A percentile compares a stretch with the other conserved stretches of the same genome.
Evolutionary conservation across 2,329 filamentous ascomycete genomes (phyloP).

Genomic region (Ramularia collo-cygni): DNA sequence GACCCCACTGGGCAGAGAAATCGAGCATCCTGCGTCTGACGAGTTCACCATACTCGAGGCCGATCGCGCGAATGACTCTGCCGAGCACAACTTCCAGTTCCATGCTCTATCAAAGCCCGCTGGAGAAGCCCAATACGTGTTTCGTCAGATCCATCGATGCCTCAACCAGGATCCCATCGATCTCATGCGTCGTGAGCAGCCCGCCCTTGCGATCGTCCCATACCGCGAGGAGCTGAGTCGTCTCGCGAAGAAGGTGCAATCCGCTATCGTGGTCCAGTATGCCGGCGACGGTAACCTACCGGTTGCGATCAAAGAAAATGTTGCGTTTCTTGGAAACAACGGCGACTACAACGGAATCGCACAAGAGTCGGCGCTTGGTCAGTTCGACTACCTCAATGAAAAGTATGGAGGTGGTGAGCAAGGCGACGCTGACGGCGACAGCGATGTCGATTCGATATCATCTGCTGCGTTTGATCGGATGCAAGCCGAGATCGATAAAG

Average conservation of each 20-base stretch:
- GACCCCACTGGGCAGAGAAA: slow-evolving; percentile 21
- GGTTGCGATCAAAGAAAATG: slow-evolving; percentile 25
- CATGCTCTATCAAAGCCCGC: slow-evolving; percentile 5
- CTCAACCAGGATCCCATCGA: slow-evolving; percentile 12
- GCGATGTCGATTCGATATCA: slow-evolving; percentile 27
- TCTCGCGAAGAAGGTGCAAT: slow-evolving; percentile 16
- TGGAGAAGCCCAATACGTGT: slow-evolving; percentile 24
- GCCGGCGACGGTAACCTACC: slow-evolving; percentile 4
- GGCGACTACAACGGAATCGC: slow-evolving; percentile 9
- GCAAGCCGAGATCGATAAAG: slow-evolving; percentile 24
- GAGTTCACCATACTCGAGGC: slow-evolving; percentile 10
- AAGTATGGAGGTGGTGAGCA: slow-evolving; percentile 11
- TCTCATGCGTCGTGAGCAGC: slow-evolving; percentile 16
- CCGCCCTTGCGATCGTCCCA: slow-evolving; percentile 26
- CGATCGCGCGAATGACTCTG: slow-evolving; percentile 10
- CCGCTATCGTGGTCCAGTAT: slow-evolving; percentile 27
- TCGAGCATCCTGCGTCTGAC: slow-evolving; percentile 9
- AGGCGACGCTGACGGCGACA: slow-evolving; percentile 4
- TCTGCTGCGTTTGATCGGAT: slow-evolving; percentile 2
- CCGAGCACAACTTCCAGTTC: slow-evolving; percentile 22
- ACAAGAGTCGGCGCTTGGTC: neutral
- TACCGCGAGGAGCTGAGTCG: slow-evolving; percentile 22
- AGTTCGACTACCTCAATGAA: slow-evolving; percentile 5
- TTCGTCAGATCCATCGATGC: slow-evolving; percentile 24
- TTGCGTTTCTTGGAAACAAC: slow-evolving; percentile 13